phyloP scores from a whole-genome alignment of 345 rosid species.

The Turritis glabra region DNA sequence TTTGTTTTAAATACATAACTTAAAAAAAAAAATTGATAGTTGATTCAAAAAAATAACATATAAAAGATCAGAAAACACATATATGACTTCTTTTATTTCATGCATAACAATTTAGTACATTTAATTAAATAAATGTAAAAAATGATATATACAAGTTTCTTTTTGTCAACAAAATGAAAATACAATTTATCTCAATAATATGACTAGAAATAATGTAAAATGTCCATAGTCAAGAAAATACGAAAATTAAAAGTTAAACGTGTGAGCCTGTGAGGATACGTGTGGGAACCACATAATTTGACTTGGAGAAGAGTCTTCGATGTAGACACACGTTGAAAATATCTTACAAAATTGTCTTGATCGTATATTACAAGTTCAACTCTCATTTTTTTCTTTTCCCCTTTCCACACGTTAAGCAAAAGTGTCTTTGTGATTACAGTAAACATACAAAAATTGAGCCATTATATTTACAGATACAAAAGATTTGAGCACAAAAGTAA shows the following conservation, averaged over 20 bases:
- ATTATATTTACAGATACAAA: background rate
- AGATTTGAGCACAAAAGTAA: background rate
- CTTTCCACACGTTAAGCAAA: slow-evolving; percentile 26
- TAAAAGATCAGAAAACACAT: too few species aligned
- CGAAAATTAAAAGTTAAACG: slow-evolving; percentile 1
- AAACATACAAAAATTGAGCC: slow-evolving; percentile 8
- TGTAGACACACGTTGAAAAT: slow-evolving; percentile 18
- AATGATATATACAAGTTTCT: background rate
- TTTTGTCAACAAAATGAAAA: background rate
- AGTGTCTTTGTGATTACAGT: background rate
- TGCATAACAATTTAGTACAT: too few species aligned
- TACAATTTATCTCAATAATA: background rate
- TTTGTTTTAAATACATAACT: too few species aligned
- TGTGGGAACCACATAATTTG: slow-evolving; percentile 24
- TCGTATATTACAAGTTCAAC: slow-evolving; percentile 22
- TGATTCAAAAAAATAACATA: too few species aligned
- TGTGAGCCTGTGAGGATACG: slow-evolving; percentile 23
- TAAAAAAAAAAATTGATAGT: too few species aligned
- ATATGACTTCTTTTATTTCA: too few species aligned
- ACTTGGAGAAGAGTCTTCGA: slow-evolving; percentile 14
- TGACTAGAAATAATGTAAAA: slow-evolving; percentile 17
- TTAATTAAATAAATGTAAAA: background rate
- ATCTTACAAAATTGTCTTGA: slow-evolving; percentile 6
- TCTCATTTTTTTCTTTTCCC: background rate
- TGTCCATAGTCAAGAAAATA: slow-evolving; percentile 4